Conservation (phyloP, 208 protist species). For the Spongospora subterranea region DNA sequence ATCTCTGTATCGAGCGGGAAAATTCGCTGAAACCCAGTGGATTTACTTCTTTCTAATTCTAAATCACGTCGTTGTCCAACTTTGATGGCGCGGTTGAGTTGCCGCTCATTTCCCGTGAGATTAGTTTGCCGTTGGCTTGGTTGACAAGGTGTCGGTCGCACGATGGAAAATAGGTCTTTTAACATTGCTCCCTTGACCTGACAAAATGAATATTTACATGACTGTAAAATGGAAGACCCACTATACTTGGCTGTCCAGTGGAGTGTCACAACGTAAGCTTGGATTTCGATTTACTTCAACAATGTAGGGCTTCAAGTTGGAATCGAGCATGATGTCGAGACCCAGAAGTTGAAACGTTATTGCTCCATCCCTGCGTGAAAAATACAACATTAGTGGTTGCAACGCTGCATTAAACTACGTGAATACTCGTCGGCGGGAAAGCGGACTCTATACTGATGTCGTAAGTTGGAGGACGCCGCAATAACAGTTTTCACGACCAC, state of each 20-base stretch:
- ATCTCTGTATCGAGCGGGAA: too few relatives aligned
- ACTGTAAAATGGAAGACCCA: too few relatives aligned
- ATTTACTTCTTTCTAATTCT: neutral
- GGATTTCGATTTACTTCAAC: slow-evolving; percentile 59
- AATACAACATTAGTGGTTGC: neutral
- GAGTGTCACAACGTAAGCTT: slow-evolving; percentile 38
- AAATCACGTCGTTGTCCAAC: neutral
- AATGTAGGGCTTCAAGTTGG: slow-evolving; percentile 60
- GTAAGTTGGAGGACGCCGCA: neutral
- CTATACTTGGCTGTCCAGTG: neutral
- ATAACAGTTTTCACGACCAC: slow-evolving; percentile 36
- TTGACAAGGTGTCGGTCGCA: neutral
- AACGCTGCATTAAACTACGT: neutral
- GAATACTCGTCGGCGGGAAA: neutral
- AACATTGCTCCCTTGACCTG: slow-evolving; percentile 44
- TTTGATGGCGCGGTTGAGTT: neutral
- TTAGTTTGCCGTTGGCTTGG: neutral
- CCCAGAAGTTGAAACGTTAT: slow-evolving; percentile 65
- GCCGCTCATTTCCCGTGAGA: neutral
- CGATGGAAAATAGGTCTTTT: slow-evolving; percentile 3
- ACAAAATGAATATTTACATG: too few relatives aligned
- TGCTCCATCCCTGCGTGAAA: neutral
- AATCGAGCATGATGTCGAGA: slow-evolving; percentile 66
- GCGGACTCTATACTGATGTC: neutral
- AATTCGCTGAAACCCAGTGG: neutral